Conservation (phyloP, 2,329 filamentous ascomycete genomes). For the Ceratocystis variospora region DNA sequence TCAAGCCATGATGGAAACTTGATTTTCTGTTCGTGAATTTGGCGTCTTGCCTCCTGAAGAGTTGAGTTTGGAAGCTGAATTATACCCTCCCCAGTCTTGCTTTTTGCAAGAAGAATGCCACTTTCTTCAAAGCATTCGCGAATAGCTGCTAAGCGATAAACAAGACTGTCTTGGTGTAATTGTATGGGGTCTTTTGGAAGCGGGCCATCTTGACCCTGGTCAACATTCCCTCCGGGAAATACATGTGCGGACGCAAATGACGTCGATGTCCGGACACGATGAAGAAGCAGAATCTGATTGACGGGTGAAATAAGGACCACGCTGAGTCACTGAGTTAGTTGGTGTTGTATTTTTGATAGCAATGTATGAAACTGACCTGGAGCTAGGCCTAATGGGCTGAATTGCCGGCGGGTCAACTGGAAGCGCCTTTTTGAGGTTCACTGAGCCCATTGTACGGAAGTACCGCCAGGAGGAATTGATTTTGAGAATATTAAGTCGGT, state of each 20-base stretch:
- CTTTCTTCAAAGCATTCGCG: conserved; percentile 93
- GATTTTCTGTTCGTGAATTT: conserved; percentile 52
- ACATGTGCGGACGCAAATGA: conserved; percentile 89
- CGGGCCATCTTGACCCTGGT: conserved; percentile 58
- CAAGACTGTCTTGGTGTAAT: conserved; percentile 55
- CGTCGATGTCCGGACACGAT: conserved; percentile 66
- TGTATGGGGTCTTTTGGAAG: conserved; percentile 36
- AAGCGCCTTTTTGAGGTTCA: not conserved
- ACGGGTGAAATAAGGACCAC: conserved; percentile 72
- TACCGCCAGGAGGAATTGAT: not conserved
- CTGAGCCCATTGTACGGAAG: not conserved
- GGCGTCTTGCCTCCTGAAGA: conserved; percentile 50
- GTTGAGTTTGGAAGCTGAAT: conserved; percentile 47
- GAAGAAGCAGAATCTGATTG: conserved; percentile 79
- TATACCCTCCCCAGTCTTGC: conserved; percentile 34
- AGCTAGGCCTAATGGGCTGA: conserved; percentile 9
- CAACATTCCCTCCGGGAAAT: conserved; percentile 82
- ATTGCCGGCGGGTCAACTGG: not conserved
- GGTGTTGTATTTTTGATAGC: not conserved
- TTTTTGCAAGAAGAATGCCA: conserved; percentile 61
- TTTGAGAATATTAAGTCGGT: not conserved
- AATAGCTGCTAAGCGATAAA: conserved; percentile 72
- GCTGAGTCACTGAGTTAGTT: conserved; percentile 14
- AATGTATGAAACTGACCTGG: conserved; percentile 6
- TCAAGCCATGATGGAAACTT: conserved; percentile 53